Base-by-base conservation (phyloP, 768 basidiomycete species). In the Gloeophyllum trabeum region DNA sequence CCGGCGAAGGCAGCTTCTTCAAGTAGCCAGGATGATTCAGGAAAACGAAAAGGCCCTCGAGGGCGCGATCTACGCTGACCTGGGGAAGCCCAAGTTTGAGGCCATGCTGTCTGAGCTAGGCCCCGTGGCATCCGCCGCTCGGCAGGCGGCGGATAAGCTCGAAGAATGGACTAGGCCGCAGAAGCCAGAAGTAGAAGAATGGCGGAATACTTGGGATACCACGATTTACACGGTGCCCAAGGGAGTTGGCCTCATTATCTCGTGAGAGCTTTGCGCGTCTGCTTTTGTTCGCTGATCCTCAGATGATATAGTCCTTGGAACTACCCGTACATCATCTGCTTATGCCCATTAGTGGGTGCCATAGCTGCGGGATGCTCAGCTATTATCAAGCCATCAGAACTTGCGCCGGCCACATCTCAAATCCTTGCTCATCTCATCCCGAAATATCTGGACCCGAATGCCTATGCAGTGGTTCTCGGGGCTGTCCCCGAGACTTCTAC, bases 371-470 rank as follows among this genome's bases (percentile, higher is more conserved):
- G 60, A 6, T 51, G 48, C 45, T 50, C 54, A 2, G 53, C 46
- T 3, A 46, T 54, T 39, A n/a, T 54, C 52, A 59, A 59, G 51
- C 54, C 56, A 6, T 56, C 60, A 26, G 60, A 61, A 39, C 48
- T 50, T 22, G 24, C 48, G 6, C 51, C 56, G 1, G 25, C 42
- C 20, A 38, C 43, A 3, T 41, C 53, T 10, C 22, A 43, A 5
- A 42, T 56, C 6, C 39, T 59, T 32, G 48, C 53, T 1, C 38
- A 49, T n/a, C 54, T 59, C 38, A 12, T 59, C 16, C 57, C 58
- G 3, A 43, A 49, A 24, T 61, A 61, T 46, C 56, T 61, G 46
- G 60, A 61, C 48, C 30, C 52, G 19, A 24, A 41, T 3, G 48
- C 51, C 13, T 52, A 43, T 38, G 21, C 24, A 7, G 36, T 57